Base-by-base conservation (phyloP, 2,329 filamentous ascomycete species). In the Furcasterigmium sp. region DNA sequence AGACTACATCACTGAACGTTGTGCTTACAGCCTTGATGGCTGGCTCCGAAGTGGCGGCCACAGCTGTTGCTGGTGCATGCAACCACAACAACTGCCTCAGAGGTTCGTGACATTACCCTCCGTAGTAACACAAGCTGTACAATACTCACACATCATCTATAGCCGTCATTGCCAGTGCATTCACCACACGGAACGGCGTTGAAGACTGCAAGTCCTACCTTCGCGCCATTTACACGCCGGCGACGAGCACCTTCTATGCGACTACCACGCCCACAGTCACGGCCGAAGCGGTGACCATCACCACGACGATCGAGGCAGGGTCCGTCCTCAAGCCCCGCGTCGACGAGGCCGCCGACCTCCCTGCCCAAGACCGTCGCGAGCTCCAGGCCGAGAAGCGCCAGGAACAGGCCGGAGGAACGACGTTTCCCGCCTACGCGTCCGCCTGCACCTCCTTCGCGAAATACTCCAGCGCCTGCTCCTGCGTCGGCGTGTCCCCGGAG, bases 381-480 rank as follows among this genome's bases (percentile, higher is more conserved):
- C 32, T 36, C 32, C 32, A 18, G n/a, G n/a, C 32, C 6, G n/a
- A 36, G 32, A 36, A 11, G 32, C 32, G 32, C 19, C 32, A 36
- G 32, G 32, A 11, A 17, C 37, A 39, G 10, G 37, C 37, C 13
- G 37, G 20, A 19, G 37, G 20, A 23, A 34, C n/a, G 25, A 34
- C 43, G 10, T 43, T 54, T 32, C 54, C 54, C 5, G 42, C 41
- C 2, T 56, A 56, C 36, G 54, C 54, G 4, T 48, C 53, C 5
- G 49, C 53, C 13, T 57, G 54, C 45, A 47, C 45, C 26, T 46
- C 46, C 21, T 35, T 45, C 18, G 45, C 43, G n/a, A 40, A 44
- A 28, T 57, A 56, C 39, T 48, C 50, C 19, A 55, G 52, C 19
- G 54, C 54, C 14, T 57, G 54, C 50, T 50, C 46, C 6, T 57